Evolutionary conservation across 768 basidiomycete species (phyloP).

Genomic region (Psilocybe subaeruginosa): DNA sequence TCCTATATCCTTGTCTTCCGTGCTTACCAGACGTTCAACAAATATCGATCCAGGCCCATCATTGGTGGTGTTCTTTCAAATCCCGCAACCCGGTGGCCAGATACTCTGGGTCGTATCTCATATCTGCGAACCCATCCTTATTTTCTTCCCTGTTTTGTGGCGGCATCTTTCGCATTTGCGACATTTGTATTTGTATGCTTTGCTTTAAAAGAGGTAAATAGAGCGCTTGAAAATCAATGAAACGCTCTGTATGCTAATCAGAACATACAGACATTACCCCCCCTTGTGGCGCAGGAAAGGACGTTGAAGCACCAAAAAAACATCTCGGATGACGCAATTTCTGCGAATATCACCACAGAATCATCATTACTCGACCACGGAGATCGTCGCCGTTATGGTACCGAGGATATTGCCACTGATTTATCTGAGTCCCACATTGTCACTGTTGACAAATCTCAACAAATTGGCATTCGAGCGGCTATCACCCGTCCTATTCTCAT

Average conservation of each 20-base stretch:
- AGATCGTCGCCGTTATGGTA: constrained; percentile 16
- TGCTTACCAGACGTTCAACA: constrained; percentile 28
- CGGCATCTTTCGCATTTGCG: constrained; percentile 35
- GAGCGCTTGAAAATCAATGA: background rate
- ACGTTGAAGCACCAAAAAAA: background rate
- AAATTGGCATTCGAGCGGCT: constrained; percentile 27
- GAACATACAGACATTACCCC: constrained; percentile 32
- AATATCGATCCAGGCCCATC: constrained; percentile 46
- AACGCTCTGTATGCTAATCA: background rate
- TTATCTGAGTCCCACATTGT: background rate
- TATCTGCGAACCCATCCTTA: constrained; percentile 43
- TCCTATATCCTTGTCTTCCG: constrained; percentile 37
- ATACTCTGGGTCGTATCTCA: constrained; percentile 47
- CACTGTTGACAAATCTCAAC: background rate
- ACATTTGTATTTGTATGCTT: constrained; percentile 35
- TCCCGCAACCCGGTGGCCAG: constrained; percentile 62
- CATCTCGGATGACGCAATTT: constrained; percentile 1
- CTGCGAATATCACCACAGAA: background rate
- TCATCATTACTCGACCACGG: constrained; percentile 11
- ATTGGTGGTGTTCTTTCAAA: constrained; percentile 68
- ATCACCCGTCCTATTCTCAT: constrained; percentile 33
- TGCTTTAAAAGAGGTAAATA: constrained; percentile 46
- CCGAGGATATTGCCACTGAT: background rate
- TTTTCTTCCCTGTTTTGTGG: constrained; percentile 47
- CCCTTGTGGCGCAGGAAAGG: constrained; percentile 21